These are phyloP conservation scores for Cornus florida DNA, from an alignment of 148 eudicot genomes.

Conservation along the genomic window DNA sequence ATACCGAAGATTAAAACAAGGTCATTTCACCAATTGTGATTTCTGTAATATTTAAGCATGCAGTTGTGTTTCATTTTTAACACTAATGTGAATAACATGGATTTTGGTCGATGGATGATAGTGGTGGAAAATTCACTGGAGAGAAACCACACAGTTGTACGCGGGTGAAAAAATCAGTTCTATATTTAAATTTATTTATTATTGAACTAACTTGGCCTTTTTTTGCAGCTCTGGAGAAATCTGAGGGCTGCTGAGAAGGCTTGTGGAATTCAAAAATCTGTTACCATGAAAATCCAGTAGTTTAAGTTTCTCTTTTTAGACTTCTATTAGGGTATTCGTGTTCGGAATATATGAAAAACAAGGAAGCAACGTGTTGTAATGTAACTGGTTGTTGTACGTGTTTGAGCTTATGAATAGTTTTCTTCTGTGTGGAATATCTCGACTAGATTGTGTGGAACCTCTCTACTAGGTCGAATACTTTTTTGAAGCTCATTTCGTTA, in stretches of 20 bases:
- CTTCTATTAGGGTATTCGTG: background rate
- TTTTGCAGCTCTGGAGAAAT: slow-evolving; percentile 31
- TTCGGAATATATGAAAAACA: background rate
- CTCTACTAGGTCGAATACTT: too few relatives aligned
- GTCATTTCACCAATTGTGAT: too few relatives aligned
- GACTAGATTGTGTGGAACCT: too few relatives aligned
- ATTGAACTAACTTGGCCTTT: background rate
- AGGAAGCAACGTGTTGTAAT: background rate
- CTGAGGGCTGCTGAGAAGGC: slow-evolving; percentile 23
- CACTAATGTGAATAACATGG: too few relatives aligned
- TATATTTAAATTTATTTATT: background rate
- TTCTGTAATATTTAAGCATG: too few relatives aligned
- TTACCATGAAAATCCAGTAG: background rate
- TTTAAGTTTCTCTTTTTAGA: background rate
- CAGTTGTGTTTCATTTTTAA: too few relatives aligned
- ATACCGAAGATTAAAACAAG: too few relatives aligned
- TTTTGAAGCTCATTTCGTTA: too few relatives aligned
- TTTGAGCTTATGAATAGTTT: background rate
- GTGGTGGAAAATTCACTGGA: background rate
- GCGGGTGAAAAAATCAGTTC: too few relatives aligned
- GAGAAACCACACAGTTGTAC: background rate
- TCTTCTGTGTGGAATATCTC: too few relatives aligned
- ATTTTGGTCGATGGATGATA: background rate
- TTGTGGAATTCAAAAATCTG: background rate
- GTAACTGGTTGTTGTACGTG: background rate